Evolutionary conservation across 225 moss, liverwort and hornwort genomes (phyloP).

Genomic region (Pleurozium schreberi): DNA sequence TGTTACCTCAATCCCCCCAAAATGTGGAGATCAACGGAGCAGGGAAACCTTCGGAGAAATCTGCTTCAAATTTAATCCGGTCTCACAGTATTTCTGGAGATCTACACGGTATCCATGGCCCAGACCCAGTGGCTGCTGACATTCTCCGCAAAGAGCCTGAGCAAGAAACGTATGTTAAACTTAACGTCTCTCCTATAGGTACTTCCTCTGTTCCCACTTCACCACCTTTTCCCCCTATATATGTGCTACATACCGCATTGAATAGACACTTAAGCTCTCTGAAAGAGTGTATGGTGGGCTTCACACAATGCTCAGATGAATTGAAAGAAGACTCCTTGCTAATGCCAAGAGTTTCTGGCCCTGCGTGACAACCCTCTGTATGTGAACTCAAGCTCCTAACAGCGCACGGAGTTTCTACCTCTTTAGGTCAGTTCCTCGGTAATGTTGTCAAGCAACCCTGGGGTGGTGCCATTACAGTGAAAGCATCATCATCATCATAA

Average conservation of each 20-base stretch:
- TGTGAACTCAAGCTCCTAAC: conserved; percentile 24
- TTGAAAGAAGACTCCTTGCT: conserved; percentile 28
- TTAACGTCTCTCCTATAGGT: conserved; percentile 76
- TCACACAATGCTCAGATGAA: conserved; percentile 24
- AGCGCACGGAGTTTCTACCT: conserved; percentile 11
- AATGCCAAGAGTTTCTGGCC: conserved; percentile 24
- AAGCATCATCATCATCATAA: neutral
- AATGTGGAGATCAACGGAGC: conserved; percentile 15
- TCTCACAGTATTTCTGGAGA: conserved; percentile 88
- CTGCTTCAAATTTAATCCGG: conserved; percentile 42
- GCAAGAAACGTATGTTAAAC: conserved; percentile 81
- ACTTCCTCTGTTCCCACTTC: neutral
- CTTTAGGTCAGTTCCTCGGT: conserved; percentile 25
- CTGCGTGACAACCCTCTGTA: conserved; percentile 23
- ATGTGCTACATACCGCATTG: neutral
- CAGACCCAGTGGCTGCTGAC: conserved; percentile 86
- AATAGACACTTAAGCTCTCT: conserved; percentile 21
- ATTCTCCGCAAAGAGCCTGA: conserved; percentile 94
- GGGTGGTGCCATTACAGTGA: conserved; percentile 6
- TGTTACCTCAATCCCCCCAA: conserved; percentile 29
- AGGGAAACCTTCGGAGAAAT: conserved; percentile 18
- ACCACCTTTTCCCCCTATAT: neutral
- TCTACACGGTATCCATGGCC: conserved; percentile 69
- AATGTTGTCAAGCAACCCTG: conserved; percentile 14
- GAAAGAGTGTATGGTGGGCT: conserved; percentile 28